Conservation (phyloP, 2,329 filamentous ascomycete genomes). For the Arthrocladium fulminans region DNA sequence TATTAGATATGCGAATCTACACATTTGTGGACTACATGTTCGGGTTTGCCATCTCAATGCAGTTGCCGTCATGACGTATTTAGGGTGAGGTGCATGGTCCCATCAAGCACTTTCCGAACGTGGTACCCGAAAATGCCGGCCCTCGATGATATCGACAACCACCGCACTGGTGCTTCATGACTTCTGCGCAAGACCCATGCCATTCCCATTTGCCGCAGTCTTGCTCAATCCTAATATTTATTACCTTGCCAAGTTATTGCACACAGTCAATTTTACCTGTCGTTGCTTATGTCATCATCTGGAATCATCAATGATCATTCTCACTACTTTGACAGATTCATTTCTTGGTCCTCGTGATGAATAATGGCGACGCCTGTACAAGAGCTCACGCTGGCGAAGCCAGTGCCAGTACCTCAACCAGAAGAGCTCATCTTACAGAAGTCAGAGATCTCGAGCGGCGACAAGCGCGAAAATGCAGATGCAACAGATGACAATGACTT, state of each 20-base stretch:
- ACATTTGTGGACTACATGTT: too few relatives aligned
- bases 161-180: neutral
- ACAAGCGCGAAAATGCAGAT: neutral
- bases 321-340: neutral
- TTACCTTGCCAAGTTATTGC: too few relatives aligned
- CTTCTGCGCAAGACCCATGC: neutral
- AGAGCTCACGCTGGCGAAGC: neutral
- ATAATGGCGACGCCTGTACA: neutral
- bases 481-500: slow-evolving; percentile 1
- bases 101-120: too few relatives aligned
- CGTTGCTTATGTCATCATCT: neutral
- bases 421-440: neutral
- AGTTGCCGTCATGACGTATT: too few relatives aligned
- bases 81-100: too few relatives aligned
- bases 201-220: neutral
- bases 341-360: neutral
- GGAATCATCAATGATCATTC: neutral
- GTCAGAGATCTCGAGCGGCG: neutral
- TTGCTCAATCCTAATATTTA: neutral
- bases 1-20: too few relatives aligned
- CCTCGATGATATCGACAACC: neutral
- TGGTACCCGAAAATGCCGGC: neutral
- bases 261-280: neutral
- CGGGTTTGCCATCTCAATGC: too few relatives aligned
- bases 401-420: neutral